Evolutionary conservation across 2,329 filamentous ascomycete genomes (phyloP), one percentile per base, ranked within the genome.

Genomic region (Neocucurbitaria cava): DNA sequence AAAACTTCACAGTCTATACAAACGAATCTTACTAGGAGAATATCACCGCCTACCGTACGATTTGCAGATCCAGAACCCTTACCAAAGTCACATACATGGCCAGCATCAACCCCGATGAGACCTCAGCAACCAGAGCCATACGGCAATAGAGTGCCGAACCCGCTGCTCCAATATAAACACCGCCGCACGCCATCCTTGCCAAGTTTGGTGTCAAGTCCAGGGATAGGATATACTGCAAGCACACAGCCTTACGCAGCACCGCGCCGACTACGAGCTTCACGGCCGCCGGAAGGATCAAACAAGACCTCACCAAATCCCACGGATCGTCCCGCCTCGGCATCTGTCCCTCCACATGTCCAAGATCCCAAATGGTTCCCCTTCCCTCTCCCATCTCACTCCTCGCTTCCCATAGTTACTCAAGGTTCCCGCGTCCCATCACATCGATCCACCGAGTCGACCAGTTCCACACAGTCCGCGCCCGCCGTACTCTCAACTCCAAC

Each of bases 21-120:
- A 31, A 52, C 41, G 8, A 49, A 49, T 15, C 35, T 54, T 9
- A 58, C 53, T 21, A 53, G 55, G 18, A 62, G 53, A 51, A 59
- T 65, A 18, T 61, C 62, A 23, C 61, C 63, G 20, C 53, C 66
- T 6, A 60, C 58, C 11, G 69, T 72, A 35, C 60, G 64, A 21
- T 72, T 72, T 26, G 49, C 59, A 18, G 61, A 69, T 11, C 60
- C 65, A 47, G 61, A 66, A 35, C 54, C 53, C 9, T 23, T 54
- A 17, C 51, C 54, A 23, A 58, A 44, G 21, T 45, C 49, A 36
- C 48, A 56, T 5, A 47, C 44, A 24, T 46, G 47, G 44, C 44
- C 52, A 26, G 42, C 6, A 17, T 23, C 46, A 30, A 47, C 42
- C 28, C 49, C 47, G 5, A 56, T 36, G 13, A 52, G 21, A 35